Conservation (phyloP, 129 eudicot genomes). For the Centella asiatica region DNA sequence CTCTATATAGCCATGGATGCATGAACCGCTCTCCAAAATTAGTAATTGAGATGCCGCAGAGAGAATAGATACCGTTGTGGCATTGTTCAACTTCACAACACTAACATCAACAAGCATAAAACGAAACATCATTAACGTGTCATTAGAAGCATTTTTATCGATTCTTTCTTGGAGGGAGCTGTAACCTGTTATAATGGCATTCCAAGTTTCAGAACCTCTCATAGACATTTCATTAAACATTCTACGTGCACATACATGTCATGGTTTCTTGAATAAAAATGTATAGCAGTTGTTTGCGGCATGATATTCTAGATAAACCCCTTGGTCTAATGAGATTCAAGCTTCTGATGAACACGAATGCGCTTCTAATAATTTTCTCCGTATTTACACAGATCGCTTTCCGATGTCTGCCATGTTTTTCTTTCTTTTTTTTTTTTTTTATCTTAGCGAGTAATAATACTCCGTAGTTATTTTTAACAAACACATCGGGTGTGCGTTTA, state of each 20-base stretch:
- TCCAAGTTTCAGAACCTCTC: constrained; percentile 40
- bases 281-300: constrained; percentile 40
- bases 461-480: no score
- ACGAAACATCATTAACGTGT: constrained; percentile 27
- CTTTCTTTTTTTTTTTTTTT: no score
- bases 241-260: constrained; percentile 26
- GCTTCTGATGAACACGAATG: no score
- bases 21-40: constrained; percentile 26
- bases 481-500: no score
- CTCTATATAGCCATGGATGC: constrained; percentile 32
- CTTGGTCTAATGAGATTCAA: no score
- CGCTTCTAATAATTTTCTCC: no score
- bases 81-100: constrained; percentile 22
- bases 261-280: constrained; percentile 30
- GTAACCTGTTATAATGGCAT: constrained; percentile 41
- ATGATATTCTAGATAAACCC: constrained; percentile 26
- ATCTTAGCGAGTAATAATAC: no score
- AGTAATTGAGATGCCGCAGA: constrained; percentile 41
- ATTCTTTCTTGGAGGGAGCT: constrained; percentile 22
- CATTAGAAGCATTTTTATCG: constrained; percentile 5
- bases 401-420: no score
- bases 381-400: no score
- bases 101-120: constrained; percentile 25
- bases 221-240: constrained; percentile 48
- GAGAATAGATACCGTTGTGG: constrained; percentile 41